phyloP scores from a whole-genome alignment of 1,284 basidiomycete genomes.

The Leccinum discolor region DNA sequence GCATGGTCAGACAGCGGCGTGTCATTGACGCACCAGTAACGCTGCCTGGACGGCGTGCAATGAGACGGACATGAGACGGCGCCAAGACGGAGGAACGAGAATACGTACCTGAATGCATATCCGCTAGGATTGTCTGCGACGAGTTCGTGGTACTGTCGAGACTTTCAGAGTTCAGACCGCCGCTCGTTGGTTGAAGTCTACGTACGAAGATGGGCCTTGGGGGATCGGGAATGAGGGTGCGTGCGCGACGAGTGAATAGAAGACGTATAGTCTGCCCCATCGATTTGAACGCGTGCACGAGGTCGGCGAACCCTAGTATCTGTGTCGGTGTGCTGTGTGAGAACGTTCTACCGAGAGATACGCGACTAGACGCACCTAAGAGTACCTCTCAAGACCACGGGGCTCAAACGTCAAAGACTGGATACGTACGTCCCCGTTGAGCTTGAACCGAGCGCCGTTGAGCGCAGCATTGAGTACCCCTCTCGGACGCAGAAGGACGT shows the following conservation, averaged over 20 bases:
- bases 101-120: slow-evolving; percentile 59
- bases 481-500: too few species aligned
- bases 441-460: too few species aligned
- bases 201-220: slow-evolving; percentile 59
- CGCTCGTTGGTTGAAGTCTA: neutral
- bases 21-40: slow-evolving; percentile 63
- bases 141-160: slow-evolving; percentile 76
- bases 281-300: slow-evolving; percentile 76
- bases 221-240: neutral
- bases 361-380: slow-evolving; percentile 52
- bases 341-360: neutral
- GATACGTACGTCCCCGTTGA: too few species aligned
- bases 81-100: neutral
- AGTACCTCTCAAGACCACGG: slow-evolving; percentile 77
- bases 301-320: slow-evolving; percentile 84
- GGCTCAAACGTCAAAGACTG: too few species aligned
- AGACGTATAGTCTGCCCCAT: slow-evolving; percentile 64
- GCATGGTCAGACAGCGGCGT: neutral
- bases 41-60: slow-evolving; percentile 49
- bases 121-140: slow-evolving; percentile 71
- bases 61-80: slow-evolving; percentile 7
- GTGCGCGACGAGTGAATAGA: neutral
- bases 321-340: slow-evolving; percentile 25
- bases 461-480: too few species aligned
- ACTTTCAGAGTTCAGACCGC: slow-evolving; percentile 8